Evolutionary conservation across 2,329 filamentous ascomycete species (phyloP).

Genomic region (Thielaviopsis ethacetica): DNA sequence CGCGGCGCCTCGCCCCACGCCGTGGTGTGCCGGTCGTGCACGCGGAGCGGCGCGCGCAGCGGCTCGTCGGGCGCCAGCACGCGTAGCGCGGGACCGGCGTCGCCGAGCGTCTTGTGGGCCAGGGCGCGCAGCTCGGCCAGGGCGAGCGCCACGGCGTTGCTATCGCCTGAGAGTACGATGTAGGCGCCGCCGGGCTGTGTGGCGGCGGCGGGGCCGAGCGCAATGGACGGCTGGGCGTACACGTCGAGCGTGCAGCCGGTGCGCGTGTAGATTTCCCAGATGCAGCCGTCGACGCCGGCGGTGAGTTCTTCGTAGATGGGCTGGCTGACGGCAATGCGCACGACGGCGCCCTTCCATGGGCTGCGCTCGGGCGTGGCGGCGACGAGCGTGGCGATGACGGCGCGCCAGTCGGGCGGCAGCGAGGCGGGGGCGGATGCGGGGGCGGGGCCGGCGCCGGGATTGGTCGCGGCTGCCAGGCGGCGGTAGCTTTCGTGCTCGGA

Average conservation of each 20-base stretch:
- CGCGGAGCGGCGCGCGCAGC: background rate
- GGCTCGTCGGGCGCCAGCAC: background rate
- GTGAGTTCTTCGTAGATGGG: slow-evolving; percentile 16
- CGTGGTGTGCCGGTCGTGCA: slow-evolving; percentile 9
- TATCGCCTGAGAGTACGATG: slow-evolving; percentile 20
- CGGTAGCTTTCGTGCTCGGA: background rate
- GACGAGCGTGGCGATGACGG: slow-evolving; percentile 23
- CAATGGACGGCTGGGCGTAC: background rate
- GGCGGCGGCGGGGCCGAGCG: background rate
- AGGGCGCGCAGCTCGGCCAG: slow-evolving; percentile 6
- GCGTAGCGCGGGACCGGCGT: slow-evolving; percentile 13
- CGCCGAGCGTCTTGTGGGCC: slow-evolving; percentile 19
- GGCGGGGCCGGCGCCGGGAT: too few relatives aligned
- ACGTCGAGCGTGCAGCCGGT: slow-evolving; percentile 15
- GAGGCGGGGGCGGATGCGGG: background rate
- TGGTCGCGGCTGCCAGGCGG: too few relatives aligned
- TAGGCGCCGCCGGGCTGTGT: slow-evolving; percentile 12
- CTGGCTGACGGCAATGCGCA: slow-evolving; percentile 22
- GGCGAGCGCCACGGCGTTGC: slow-evolving; percentile 19
- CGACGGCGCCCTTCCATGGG: slow-evolving; percentile 20
- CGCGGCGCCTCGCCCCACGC: slow-evolving; percentile 4
- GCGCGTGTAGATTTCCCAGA: slow-evolving; percentile 18
- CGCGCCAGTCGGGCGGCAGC: slow-evolving; percentile 22
- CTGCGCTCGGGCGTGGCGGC: slow-evolving; percentile 20
- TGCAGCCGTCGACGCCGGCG: slow-evolving; percentile 13